These are phyloP conservation scores for Mitragyna speciosa DNA, from an alignment of 257 asterid genomes.

Conservation along the genomic window DNA sequence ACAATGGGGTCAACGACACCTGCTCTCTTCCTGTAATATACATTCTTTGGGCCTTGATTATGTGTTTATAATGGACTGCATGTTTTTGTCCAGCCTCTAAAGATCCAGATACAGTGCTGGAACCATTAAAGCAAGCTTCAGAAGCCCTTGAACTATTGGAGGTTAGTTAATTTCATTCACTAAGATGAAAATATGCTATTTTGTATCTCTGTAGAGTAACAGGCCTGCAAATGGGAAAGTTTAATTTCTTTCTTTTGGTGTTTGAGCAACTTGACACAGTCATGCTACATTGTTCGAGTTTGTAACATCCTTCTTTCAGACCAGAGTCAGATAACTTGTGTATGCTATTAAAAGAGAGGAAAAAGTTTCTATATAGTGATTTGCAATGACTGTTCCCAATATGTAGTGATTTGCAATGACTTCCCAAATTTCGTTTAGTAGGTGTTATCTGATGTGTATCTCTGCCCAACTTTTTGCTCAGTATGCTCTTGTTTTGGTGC, in stretches of 20 bases:
- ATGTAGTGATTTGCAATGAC: too few relatives aligned
- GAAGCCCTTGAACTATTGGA: conserved; percentile 80
- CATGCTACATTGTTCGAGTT: background rate
- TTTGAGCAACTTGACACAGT: too few relatives aligned
- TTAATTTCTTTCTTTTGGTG: too few relatives aligned
- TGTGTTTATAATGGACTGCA: conserved; percentile 9
- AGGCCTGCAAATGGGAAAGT: too few relatives aligned
- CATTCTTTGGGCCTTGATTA: background rate
- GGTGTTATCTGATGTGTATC: background rate
- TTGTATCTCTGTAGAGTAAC: background rate
- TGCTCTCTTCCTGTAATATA: background rate
- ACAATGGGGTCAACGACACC: conserved; percentile 1
- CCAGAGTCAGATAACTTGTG: background rate
- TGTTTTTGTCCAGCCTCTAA: conserved; percentile 49
- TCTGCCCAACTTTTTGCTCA: background rate
- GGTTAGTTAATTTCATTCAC: conserved; percentile 44
- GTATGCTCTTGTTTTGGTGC: background rate
- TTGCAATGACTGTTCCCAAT: too few relatives aligned
- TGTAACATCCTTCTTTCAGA: background rate
- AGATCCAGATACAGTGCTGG: conserved; percentile 65
- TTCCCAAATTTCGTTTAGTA: background rate
- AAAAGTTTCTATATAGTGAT: too few relatives aligned
- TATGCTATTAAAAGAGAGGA: too few relatives aligned
- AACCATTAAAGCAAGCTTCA: conserved; percentile 80
- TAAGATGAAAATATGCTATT: background rate